Conservation (phyloP, 208 protist genomes). For the Leishmania guyanensis region DNA sequence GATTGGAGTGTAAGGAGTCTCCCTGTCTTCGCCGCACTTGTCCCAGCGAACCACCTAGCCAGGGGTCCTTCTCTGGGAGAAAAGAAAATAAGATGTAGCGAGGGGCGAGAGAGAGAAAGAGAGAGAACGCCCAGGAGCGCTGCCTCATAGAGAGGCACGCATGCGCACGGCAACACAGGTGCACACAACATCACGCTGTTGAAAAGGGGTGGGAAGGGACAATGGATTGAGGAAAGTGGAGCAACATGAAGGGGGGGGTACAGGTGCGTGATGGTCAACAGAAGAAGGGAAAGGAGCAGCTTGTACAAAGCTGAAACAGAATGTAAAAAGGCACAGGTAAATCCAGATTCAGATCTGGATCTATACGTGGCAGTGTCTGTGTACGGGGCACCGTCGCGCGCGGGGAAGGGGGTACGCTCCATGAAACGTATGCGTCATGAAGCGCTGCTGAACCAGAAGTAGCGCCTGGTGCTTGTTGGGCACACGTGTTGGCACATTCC, state of each 20-base stretch:
- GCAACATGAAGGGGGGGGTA: not conserved
- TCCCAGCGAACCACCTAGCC: not conserved
- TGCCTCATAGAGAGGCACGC: not conserved
- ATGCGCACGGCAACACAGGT: not conserved
- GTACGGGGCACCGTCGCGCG: not conserved
- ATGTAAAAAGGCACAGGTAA: not conserved
- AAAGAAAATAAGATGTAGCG: not conserved
- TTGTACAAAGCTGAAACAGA: not conserved
- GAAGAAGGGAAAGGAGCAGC: not conserved
- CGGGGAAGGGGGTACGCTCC: no score
- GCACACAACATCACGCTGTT: not conserved
- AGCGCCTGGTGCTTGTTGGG: not conserved
- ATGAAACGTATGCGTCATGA: not conserved
- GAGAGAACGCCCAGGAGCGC: not conserved
- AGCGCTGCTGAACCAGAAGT: not conserved
- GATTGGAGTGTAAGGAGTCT: not conserved
- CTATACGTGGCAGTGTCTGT: not conserved
- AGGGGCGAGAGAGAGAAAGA: not conserved
- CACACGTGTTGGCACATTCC: not conserved
- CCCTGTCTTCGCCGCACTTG: not conserved
- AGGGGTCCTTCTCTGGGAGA: not conserved
- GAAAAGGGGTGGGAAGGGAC: not conserved
- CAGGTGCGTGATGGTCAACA: not conserved
- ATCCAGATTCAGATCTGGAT: not conserved
- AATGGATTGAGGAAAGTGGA: no score